Percentiles rank a stretch among this genome's conserved stretches.
These are phyloP conservation scores for Debaryomyces subglobosus DNA, from an alignment of 1,139 yeast species.

Conservation along the genomic window DNA sequence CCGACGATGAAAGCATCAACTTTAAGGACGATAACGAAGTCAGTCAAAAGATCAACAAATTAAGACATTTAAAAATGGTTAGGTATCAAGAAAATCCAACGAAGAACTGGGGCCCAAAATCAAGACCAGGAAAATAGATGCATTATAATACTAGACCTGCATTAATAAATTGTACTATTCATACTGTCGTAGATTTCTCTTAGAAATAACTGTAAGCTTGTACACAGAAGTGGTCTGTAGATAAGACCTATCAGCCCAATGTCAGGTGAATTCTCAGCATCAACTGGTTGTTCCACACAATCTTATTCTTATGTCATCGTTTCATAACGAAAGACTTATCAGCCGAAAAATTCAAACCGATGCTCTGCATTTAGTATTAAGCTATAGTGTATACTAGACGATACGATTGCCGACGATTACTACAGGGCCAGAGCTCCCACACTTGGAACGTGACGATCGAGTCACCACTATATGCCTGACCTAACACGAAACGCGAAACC, in stretches of 20 bases:
- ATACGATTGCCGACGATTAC: neutral
- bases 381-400: neutral
- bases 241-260: neutral
- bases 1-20: conserved; percentile 44
- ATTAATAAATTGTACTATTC: neutral
- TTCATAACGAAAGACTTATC: neutral
- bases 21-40: conserved; percentile 53
- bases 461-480: neutral
- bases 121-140: conserved; percentile 51
- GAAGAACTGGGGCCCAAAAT: conserved; percentile 95
- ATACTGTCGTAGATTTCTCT: neutral
- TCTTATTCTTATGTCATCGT: neutral
- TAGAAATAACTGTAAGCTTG: neutral
- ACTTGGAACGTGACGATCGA: neutral
- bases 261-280: neutral
- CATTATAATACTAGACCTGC: neutral
- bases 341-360: neutral
- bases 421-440: neutral
- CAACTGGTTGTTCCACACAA: too few species aligned
- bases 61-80: conserved; percentile 78
- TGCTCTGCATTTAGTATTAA: neutral
- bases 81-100: conserved; percentile 91
- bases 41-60: conserved; percentile 55
- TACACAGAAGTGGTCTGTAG: neutral
- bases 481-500: neutral